Conservation (phyloP, 176 grass and related monocot genomes). For the Bonia amplexicaulis region DNA sequence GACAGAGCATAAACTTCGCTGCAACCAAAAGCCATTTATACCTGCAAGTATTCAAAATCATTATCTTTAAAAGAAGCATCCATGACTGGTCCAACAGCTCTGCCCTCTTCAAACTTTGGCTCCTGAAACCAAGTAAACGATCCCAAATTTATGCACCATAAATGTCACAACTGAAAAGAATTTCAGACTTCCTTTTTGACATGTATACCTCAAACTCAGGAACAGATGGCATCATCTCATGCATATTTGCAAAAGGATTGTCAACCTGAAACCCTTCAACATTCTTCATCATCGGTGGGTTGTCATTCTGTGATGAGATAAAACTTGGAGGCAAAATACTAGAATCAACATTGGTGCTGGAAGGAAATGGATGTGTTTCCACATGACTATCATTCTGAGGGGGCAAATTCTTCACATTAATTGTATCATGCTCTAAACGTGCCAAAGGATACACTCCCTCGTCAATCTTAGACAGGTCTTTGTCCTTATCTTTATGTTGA, state of each 20-base stretch:
- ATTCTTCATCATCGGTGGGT: conserved; percentile 27
- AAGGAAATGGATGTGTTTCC: conserved; percentile 48
- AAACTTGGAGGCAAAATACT: conserved; percentile 37
- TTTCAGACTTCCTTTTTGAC: not conserved
- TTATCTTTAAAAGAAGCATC: conserved; percentile 62
- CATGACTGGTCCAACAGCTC: conserved; percentile 46
- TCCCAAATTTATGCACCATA: not conserved
- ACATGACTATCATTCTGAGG: conserved; percentile 43
- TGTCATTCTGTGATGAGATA: conserved; percentile 43
- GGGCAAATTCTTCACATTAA: conserved; percentile 39
- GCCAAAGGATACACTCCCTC: conserved; percentile 40
- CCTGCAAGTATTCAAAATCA: conserved; percentile 93
- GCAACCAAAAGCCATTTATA: conserved; percentile 34
- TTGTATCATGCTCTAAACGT: conserved; percentile 29
- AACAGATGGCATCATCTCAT: conserved; percentile 59
- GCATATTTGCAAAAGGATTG: conserved; percentile 71
- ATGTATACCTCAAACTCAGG: conserved; percentile 75
- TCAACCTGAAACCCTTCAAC: conserved; percentile 73
- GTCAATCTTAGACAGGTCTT: conserved; percentile 56
- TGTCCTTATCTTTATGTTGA: conserved; percentile 59
- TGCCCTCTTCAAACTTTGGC: conserved; percentile 57
- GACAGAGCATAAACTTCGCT: conserved; percentile 20
- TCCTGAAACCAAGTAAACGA: conserved; percentile 50
- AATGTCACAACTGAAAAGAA: not conserved
- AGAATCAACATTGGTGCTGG: conserved; percentile 29